Evolutionary conservation across 2,329 filamentous ascomycete genomes (phyloP), one percentile per base, ranked within the genome.

Genomic region (Nothophoma quercina): DNA sequence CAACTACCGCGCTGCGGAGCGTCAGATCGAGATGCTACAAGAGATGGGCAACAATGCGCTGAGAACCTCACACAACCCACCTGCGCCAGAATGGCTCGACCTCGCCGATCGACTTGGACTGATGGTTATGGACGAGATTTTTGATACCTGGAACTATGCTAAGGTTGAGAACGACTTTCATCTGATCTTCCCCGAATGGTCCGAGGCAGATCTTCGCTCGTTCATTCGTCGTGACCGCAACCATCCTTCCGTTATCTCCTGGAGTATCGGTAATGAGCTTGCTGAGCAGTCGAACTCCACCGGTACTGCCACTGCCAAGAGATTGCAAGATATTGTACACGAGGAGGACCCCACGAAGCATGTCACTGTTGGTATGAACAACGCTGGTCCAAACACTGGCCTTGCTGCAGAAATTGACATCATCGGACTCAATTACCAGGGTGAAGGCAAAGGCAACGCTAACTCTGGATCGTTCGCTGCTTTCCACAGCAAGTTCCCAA

Each of bases 241-340:
- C 58, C 81, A 84, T 61, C 76, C 82, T 2, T 83, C 81, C 2
- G 68, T 84, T 18, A 69, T 81, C 19, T 72, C 72, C 2, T 84
- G 82, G 82, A 81, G 79, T 53, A 75, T 79, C 38, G 82, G 82
- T 2, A 85, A 85, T 61, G 82, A 84, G 63, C 75, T 84, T 6
- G 60, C 70, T 3, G 81, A 84, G 61, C 81, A 84, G 65, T 58
- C 62, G 13, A 68, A 64, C 8, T 63, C 42, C 51, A 64, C 64
- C 0, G 76, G 74, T 4, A 75, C 69, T 1, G 63, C 62, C 0
- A 58, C 72, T 1, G 74, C 71, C n/a, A 59, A 67, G 39, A 44
- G 42, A 7, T 74, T 84, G 3, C 72, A 72, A 10, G 70, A 73
- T 19, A 80, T 83, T 4, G 63, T 78, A 0, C 64, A 58, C 18